Base-by-base conservation (phyloP, 371 early-diverging fungal genomes). In the Actinomucor elegans region DNA sequence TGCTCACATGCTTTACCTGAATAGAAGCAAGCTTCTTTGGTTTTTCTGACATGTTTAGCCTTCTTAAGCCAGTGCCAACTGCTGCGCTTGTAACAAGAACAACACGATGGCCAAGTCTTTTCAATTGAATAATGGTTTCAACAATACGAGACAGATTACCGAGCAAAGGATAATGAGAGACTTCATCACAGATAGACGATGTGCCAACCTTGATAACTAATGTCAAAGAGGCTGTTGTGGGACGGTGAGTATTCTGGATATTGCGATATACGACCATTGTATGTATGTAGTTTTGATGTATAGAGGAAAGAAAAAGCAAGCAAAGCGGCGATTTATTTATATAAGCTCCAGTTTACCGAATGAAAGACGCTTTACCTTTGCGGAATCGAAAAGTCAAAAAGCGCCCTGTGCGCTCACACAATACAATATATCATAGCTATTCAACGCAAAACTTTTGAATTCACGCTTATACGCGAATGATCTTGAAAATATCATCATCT, bases 61-160 rank as follows among this genome's bases (percentile, higher is more conserved):
- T 69, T 59, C 92, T 78, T 57, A 96, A 63, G 3, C 98, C 98
- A 24, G 91, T 84, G 29, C 93, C 98, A 28, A 96, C 93, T 21
- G 98, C 98, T 32, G 96, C 98, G 65, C 88, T 88, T 27, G 92
- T 88, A 33, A 97, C 97, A 12, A 97, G 75, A 10, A 96, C 90
- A 5, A 96, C 94, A 5, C 87, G 78, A 70, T 94, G 93, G 17
- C 95, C 94, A 41, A 79, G 53, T 17, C 71, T 62, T 50, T 88
- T 88, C 48, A 96, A 84, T 59, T 78, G 73, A 47, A 89, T 79
- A 43, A 95, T 88, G 15, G 92, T 93, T 68, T 96, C 98, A 18
- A 94, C 93, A 49, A 96, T 86, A 46, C 84, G 68, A 18, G 94
- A 93, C 9, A 96, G 84, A 52, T 88, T 92, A 14, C 92, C 85